Base-by-base conservation (phyloP, 169 alveolate genomes). In the Eimeria maxima region DNA sequence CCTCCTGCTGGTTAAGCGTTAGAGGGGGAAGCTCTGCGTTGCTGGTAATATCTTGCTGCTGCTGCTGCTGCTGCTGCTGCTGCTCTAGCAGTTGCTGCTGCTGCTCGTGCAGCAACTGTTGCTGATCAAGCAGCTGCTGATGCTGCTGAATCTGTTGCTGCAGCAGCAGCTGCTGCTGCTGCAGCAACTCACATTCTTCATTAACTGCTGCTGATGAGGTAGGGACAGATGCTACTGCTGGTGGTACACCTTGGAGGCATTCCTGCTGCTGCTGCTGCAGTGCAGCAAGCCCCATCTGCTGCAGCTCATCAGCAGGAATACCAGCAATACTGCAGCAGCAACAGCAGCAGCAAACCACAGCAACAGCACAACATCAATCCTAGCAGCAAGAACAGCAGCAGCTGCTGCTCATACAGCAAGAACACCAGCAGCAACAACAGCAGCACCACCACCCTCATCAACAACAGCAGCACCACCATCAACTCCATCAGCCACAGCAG, bases 231-330 rank as follows among this genome's bases (percentile, higher is more conserved):
- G 88, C 63, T 45, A 38, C 88, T 38, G 65, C 88, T 29, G 88
- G 44, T 65, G 8, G 88, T 57, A 78, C 33, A 78, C 65, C 65
- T 22, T 38, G 88, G n/a, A n/a, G n/a, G n/a, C n/a, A n/a, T 57
- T 44, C 65, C 88, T 78, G 67, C 88, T 78, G 88, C 88, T 78
- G 88, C 88, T 78, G 88, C 88, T 78, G 88, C 88, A 78, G 65
- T 60, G 88, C 42, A 50, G 47, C 22, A 44, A 50, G 45, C 53
- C 88, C 45, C 67, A 78, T 45, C 10, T 45, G 88, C 33, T 45
- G 27, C 67, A 78, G 65, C 16, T 78, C 88, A 60, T 78, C 88
- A 14, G 88, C 88, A 45, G 88, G 88, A 38, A 78, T 4, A 6
- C 88, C 88, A 50, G 88, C 57, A 44, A 78, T 78, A 24, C 88